Conservation (phyloP, 2,329 filamentous ascomycete species). For the Sclerotinia trifoliorum region DNA sequence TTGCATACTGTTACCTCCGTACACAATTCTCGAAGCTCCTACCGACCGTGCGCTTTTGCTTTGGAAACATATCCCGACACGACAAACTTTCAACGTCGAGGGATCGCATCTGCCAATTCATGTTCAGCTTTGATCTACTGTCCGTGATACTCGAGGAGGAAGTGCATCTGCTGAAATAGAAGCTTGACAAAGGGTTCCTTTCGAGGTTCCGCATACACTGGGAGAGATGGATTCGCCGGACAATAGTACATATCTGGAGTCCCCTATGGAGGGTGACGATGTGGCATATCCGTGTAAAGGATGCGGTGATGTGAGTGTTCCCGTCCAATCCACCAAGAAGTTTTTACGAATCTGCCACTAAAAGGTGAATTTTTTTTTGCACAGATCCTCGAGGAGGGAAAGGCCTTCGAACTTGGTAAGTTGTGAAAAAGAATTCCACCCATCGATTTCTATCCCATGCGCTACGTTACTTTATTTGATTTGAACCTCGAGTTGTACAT, state of each 20-base stretch:
- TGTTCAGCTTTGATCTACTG: constrained; percentile 29
- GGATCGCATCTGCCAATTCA: constrained; percentile 34
- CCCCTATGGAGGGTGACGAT: constrained; percentile 67
- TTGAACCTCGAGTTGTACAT: constrained; percentile 23
- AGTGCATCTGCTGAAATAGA: constrained; percentile 28
- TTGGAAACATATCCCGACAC: constrained; percentile 17
- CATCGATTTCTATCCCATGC: constrained; percentile 7
- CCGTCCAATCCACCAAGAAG: constrained; percentile 19
- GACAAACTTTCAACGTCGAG: constrained; percentile 27
- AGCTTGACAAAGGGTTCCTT: constrained; percentile 25
- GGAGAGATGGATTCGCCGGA: constrained; percentile 53
- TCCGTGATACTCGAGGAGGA: constrained; percentile 33
- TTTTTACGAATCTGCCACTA: constrained; percentile 27
- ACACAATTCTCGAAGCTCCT: constrained; percentile 20
- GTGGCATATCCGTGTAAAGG: constrained; percentile 84
- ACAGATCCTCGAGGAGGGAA: constrained; percentile 96
- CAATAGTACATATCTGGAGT: constrained; percentile 50
- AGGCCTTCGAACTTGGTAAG: constrained; percentile 94
- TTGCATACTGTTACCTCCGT: constrained; percentile 15
- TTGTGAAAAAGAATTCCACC: constrained; percentile 29
- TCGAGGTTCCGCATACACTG: constrained; percentile 23
- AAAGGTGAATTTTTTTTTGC: constrained; percentile 26
- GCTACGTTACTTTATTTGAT: constrained; percentile 21
- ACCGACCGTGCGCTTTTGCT: constrained; percentile 18
- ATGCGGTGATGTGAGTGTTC: constrained; percentile 74